A percentile compares a stretch with the other conserved stretches of the same genome.
These are phyloP conservation scores for Suillus spraguei DNA, from an alignment of 768 basidiomycete species.

Conservation along the genomic window DNA sequence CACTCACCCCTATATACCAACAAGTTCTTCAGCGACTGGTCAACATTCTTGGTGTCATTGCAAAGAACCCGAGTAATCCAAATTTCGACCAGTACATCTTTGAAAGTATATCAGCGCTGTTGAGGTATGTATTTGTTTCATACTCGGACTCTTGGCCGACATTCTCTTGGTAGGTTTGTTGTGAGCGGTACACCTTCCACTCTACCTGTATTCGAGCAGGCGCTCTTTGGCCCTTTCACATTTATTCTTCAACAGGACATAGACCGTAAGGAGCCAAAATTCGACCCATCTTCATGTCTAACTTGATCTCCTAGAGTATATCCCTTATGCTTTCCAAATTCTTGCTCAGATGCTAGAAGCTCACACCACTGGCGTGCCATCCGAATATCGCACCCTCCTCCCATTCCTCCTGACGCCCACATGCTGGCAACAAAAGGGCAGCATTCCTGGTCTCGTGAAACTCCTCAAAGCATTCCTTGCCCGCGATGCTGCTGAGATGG, in stretches of 20 bases:
- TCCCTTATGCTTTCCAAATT: slow-evolving; percentile 97
- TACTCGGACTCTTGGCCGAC: slow-evolving; percentile 8
- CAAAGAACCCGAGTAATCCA: slow-evolving; percentile 96
- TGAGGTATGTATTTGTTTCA: slow-evolving; percentile 56
- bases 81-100: slow-evolving; percentile 98
- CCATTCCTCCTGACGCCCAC: slow-evolving; percentile 83
- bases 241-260: slow-evolving; percentile 91
- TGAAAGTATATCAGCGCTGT: slow-evolving; percentile 92
- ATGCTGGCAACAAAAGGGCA: slow-evolving; percentile 93
- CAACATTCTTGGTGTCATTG: slow-evolving; percentile 81
- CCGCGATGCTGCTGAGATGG: slow-evolving; percentile 69
- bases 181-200: slow-evolving; percentile 70
- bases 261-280: slow-evolving; percentile 59
- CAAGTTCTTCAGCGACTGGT: slow-evolving; percentile 74
- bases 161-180: slow-evolving; percentile 60
- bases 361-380: slow-evolving; percentile 66
- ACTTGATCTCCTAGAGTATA: slow-evolving; percentile 66
- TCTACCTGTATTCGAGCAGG: slow-evolving; percentile 73
- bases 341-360: slow-evolving; percentile 94
- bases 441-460: slow-evolving; percentile 90
- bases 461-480: slow-evolving; percentile 82
- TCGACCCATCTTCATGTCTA: slow-evolving; percentile 1
- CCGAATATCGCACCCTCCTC: slow-evolving; percentile 76
- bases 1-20: slow-evolving; percentile 69
- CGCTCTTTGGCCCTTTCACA: slow-evolving; percentile 86